Evolutionary conservation across 306 rosid species (phyloP).

Genomic region (Gastrolobium bilobum): DNA sequence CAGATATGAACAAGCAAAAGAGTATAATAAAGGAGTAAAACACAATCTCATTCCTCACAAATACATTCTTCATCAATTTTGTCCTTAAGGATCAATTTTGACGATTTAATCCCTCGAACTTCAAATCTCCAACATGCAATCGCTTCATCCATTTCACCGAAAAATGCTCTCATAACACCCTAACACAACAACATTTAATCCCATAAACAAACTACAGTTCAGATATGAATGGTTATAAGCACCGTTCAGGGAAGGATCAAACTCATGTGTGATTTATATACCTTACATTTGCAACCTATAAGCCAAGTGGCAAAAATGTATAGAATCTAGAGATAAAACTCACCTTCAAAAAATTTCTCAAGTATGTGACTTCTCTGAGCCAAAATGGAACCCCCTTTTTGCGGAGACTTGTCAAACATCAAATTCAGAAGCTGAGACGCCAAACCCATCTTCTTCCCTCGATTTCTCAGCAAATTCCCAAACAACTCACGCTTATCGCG

Average conservation of each 20-base stretch:
- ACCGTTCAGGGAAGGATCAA: too few species aligned
- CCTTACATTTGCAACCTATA: too few species aligned
- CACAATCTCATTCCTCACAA: background rate
- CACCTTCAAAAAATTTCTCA: constrained; percentile 70
- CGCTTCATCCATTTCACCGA: background rate
- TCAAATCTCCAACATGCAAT: background rate
- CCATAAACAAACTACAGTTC: too few species aligned
- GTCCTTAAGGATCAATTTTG: background rate
- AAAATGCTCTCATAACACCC: too few species aligned
- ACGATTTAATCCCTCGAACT: background rate
- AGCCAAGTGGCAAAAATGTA: background rate
- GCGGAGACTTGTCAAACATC: constrained; percentile 71
- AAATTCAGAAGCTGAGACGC: constrained; percentile 79
- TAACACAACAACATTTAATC: too few species aligned
- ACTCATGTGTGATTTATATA: too few species aligned
- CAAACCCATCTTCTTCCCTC: constrained; percentile 53
- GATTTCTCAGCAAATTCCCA: constrained; percentile 57
- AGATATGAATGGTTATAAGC: too few species aligned
- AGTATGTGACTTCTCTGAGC: constrained; percentile 63
- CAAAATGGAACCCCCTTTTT: constrained; percentile 65
- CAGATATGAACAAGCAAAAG: constrained; percentile 22
- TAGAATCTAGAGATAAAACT: constrained; percentile 7
- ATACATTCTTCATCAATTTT: background rate
- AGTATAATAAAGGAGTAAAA: background rate
- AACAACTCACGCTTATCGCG: constrained; percentile 66